Evolutionary conservation across 1,284 basidiomycete species (phyloP).

Genomic region (Mrakiaceae sp.): DNA sequence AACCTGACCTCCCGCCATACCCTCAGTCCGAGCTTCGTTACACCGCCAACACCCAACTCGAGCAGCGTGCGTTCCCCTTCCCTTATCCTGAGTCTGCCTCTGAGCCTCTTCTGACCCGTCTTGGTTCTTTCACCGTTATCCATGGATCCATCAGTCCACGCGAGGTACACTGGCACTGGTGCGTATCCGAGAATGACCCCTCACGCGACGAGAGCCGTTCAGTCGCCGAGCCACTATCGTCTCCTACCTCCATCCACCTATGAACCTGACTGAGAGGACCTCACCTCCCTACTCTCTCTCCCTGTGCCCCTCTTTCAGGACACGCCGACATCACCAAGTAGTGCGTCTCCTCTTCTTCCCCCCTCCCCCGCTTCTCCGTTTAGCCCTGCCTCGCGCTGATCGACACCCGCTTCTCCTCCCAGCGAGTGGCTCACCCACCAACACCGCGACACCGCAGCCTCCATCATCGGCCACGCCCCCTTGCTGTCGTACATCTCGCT

Average conservation of each 20-base stretch:
- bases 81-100: slow-evolving; percentile 4
- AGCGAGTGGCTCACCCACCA: slow-evolving; percentile 98
- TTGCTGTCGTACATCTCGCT: slow-evolving; percentile 78
- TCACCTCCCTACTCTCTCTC: background rate
- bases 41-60: slow-evolving; percentile 84
- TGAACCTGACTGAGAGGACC: background rate
- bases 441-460: slow-evolving; percentile 83
- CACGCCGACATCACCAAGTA: slow-evolving; percentile 91
- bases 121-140: background rate
- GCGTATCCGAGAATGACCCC: slow-evolving; percentile 23
- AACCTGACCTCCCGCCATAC: too few species aligned
- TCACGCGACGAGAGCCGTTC: background rate
- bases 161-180: slow-evolving; percentile 91
- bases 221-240: too few species aligned
- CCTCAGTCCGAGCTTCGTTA: slow-evolving; percentile 67
- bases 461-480: slow-evolving; percentile 82
- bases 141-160: slow-evolving; percentile 55
- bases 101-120: slow-evolving; percentile 19
- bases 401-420: slow-evolving; percentile 1
- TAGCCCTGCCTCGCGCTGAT: slow-evolving; percentile 9
- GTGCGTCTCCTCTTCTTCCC: slow-evolving; percentile 41
- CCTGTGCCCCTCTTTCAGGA: slow-evolving; percentile 39
- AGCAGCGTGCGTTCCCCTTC: slow-evolving; percentile 56
- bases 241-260: too few species aligned
- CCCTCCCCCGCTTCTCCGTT: background rate